Evolutionary conservation across 495 filamentous ascomycete genomes (phyloP), one percentile per base, ranked within the genome.

Genomic region (Penicillium maclennaniae): DNA sequence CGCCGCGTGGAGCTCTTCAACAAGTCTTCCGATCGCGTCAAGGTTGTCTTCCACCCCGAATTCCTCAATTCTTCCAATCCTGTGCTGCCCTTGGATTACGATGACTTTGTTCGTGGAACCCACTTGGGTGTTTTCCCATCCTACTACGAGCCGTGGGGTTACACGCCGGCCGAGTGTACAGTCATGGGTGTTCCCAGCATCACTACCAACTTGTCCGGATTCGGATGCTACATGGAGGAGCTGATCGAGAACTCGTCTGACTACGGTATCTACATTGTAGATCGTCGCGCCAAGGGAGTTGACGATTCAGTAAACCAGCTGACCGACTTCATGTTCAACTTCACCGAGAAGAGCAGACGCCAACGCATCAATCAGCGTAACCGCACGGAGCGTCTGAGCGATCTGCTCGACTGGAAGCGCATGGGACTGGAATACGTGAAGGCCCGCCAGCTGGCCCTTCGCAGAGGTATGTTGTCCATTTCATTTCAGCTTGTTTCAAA

Each of bases 361-460:
- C 93, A 98, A 68, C 87, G 93, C 19, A 98, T 98, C 76, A 98
- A 98, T 75, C 95, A 97, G 74, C 83, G 93, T 16, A 98, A 98
- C 74, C 84, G 93, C n/a, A 97, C 95, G 0, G 93, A 98, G 73
- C 83, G 93, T 20, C 74, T 98, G 45, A 95, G 91, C 60, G 93
- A 98, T 67, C 78, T 98, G 27, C 76, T 98, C 43, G 93, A 98
- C 70, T 98, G 93, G 93, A 98, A 98, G 79, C 80, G 93, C 38
- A 98, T 98, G 93, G 93, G 93, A 10, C 83, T 97, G 87, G 93
- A 98, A 69, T 98, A 98, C 59, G 88, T 96, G 71, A 98, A 98
- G 74, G 93, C 93, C 31, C 83, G 93, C 34, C 95, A 97, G 70
- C 70, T 98, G 53, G 93, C 93, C 14, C 74, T 98, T 54, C 78